phyloP scores from a whole-genome alignment of 352 stramenopile species.

The Globisporangium takayamanum region DNA sequence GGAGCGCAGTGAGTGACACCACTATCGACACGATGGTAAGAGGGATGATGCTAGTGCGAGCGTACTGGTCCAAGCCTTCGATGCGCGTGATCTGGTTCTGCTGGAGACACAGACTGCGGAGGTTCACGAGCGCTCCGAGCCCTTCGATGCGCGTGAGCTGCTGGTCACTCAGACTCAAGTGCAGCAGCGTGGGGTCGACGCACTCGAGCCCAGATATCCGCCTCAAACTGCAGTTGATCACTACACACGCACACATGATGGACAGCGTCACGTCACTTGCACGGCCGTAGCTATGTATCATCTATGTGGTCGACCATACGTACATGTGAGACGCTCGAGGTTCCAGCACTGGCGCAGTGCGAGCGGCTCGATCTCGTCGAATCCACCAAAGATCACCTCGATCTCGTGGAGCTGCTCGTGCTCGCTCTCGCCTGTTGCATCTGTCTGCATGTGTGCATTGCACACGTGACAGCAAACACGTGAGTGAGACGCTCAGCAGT shows the following conservation, averaged over 20 bases:
- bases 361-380: slow-evolving; percentile 33
- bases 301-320: background rate
- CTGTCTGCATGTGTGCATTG: slow-evolving; percentile 25
- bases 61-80: slow-evolving; percentile 56
- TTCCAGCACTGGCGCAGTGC: slow-evolving; percentile 44
- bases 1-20: background rate
- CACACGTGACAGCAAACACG: background rate
- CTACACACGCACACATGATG: slow-evolving; percentile 5
- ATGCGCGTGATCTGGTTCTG: slow-evolving; percentile 77
- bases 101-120: slow-evolving; percentile 73
- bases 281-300: background rate
- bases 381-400: slow-evolving; percentile 78
- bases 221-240: slow-evolving; percentile 72
- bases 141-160: slow-evolving; percentile 42
- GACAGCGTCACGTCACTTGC: background rate
- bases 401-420: slow-evolving; percentile 61
- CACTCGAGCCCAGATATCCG: slow-evolving; percentile 40
- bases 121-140: slow-evolving; percentile 44
- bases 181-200: slow-evolving; percentile 57
- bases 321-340: slow-evolving; percentile 51
- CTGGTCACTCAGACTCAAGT: slow-evolving; percentile 78
- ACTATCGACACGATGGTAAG: background rate
- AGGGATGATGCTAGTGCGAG: background rate
- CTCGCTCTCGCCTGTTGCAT: slow-evolving; percentile 49
- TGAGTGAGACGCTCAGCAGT: background rate